Conservation (phyloP, 352 stramenopile genomes). For the Phytophthora multivora region DNA sequence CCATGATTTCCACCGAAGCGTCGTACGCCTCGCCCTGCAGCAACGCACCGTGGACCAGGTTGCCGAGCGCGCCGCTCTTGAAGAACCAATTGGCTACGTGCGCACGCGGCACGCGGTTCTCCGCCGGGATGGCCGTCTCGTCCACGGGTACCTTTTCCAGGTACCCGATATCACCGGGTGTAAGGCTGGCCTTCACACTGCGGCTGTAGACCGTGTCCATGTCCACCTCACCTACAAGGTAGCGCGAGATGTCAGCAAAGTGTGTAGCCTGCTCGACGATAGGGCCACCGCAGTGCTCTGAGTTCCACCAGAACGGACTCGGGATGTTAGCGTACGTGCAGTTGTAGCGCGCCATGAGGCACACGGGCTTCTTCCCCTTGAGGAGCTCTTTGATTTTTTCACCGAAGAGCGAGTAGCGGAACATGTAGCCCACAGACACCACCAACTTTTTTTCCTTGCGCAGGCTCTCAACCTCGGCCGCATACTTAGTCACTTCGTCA, state of each 20-base stretch:
- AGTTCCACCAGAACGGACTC: slow-evolving; percentile 50
- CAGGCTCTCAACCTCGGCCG: slow-evolving; percentile 30
- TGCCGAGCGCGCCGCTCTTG: slow-evolving; percentile 38
- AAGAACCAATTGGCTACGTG: slow-evolving; percentile 47
- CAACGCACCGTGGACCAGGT: slow-evolving; percentile 40
- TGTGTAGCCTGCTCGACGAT: slow-evolving; percentile 51
- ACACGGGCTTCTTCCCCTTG: slow-evolving; percentile 36
- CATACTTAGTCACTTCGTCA: slow-evolving; percentile 36
- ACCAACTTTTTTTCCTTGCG: slow-evolving; percentile 35
- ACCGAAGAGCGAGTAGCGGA: slow-evolving; percentile 39
- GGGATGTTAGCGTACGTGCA: slow-evolving; percentile 40
- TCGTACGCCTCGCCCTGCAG: slow-evolving; percentile 40
- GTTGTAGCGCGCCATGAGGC: slow-evolving; percentile 45
- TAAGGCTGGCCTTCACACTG: slow-evolving; percentile 51
- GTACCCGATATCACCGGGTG: slow-evolving; percentile 31
- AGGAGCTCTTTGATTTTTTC: slow-evolving; percentile 41
- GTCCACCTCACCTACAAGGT: slow-evolving; percentile 41
- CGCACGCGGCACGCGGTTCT: slow-evolving; percentile 38
- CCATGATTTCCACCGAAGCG: slow-evolving; percentile 42
- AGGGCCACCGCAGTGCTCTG: slow-evolving; percentile 39
- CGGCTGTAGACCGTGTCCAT: slow-evolving; percentile 43
- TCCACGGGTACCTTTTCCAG: slow-evolving; percentile 42
- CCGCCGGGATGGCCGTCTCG: slow-evolving; percentile 21
- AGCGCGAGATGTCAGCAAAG: slow-evolving; percentile 44
- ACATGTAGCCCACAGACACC: slow-evolving; percentile 47